Base-by-base conservation (phyloP, 1,139 yeast genomes). In the Blastobotrys apis region DNA sequence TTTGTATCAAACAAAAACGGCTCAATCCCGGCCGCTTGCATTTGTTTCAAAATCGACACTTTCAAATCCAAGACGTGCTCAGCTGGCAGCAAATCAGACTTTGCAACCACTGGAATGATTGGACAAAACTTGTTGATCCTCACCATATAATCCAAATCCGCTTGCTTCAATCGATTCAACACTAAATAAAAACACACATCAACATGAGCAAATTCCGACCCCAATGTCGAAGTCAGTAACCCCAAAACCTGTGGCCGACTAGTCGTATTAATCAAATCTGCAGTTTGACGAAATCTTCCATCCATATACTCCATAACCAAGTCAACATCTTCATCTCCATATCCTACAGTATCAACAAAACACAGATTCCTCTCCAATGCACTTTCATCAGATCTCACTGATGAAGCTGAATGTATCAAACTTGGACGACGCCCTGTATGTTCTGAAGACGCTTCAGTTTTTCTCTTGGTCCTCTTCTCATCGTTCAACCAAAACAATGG, bases 161-260 rank as follows among this genome's bases (percentile, higher is more conserved):
- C 47, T 9, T 51, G 50, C 36, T 45, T 53, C 15, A 60, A 41
- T 4, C 48, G 42, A 33, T 47, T 50, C 13, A 48, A 39, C 5
- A 63, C 47, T 30, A 61, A 41, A 35, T 61, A 63, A 12, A 63
- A 47, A 40, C 64, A 60, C 4, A 55, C 66, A 39, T 63, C 67
- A 10, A 56, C 63, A 32, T 59, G 60, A 4, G 60, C 50, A 32
- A 58, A 53, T 26, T 55, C 64, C 3, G 54, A 43, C 2, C 62
- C 53, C 5, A 56, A 41, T 0, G 64, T 53, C 15, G 62, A 53
- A 3, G 59, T 49, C 35, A 63, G 49, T 20, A 62, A 41, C 19
- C 53, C 49, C 15, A 53, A 29, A 19, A 55, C 57, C 16, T 53
- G 53, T 6, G 38, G 37, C 12, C 33, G 33, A 33, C 53, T 54